These are phyloP conservation scores for Aspergillus novoparasiticus DNA, from an alignment of 2,329 filamentous ascomycete species.

Conservation along the genomic window DNA sequence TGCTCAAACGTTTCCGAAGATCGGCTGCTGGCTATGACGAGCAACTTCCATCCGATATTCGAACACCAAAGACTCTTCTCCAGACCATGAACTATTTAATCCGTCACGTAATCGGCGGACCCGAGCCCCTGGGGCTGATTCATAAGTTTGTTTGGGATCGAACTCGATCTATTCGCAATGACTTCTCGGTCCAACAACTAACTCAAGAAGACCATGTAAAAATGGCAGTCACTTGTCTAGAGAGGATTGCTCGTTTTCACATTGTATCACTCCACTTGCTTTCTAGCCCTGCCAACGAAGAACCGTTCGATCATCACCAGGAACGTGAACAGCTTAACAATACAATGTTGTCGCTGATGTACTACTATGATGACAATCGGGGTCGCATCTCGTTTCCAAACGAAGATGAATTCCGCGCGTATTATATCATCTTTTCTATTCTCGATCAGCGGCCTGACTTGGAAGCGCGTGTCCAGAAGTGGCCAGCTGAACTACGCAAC, in stretches of 20 bases:
- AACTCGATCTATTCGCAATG: slow-evolving; percentile 65
- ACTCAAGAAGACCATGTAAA: slow-evolving; percentile 58
- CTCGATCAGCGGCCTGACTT: slow-evolving; percentile 56
- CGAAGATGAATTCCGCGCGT: slow-evolving; percentile 66
- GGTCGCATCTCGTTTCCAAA: slow-evolving; percentile 55
- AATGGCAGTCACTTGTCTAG: slow-evolving; percentile 62
- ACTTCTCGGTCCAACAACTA: slow-evolving; percentile 65
- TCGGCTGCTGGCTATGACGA: slow-evolving; percentile 65
- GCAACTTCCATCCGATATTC: slow-evolving; percentile 65
- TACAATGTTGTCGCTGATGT: slow-evolving; percentile 62
- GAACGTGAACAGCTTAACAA: slow-evolving; percentile 67
- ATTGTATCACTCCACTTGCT: slow-evolving; percentile 64
- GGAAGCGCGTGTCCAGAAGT: slow-evolving; percentile 60
- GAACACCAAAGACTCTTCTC: slow-evolving; percentile 55
- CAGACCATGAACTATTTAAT: slow-evolving; percentile 52
- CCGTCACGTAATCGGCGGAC: slow-evolving; percentile 54
- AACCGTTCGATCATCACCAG: slow-evolving; percentile 60
- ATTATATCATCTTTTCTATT: slow-evolving; percentile 61
- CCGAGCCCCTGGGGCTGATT: slow-evolving; percentile 53
- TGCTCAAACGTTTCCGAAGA: slow-evolving; percentile 66
- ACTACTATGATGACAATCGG: slow-evolving; percentile 61
- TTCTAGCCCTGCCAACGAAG: slow-evolving; percentile 52
- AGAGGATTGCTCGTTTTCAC: slow-evolving; percentile 66
- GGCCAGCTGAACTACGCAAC: slow-evolving; percentile 53
- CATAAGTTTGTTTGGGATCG: slow-evolving; percentile 69